phyloP scores from a whole-genome alignment of 805 yeast species.

The Wickerhamiella shivajii region DNA sequence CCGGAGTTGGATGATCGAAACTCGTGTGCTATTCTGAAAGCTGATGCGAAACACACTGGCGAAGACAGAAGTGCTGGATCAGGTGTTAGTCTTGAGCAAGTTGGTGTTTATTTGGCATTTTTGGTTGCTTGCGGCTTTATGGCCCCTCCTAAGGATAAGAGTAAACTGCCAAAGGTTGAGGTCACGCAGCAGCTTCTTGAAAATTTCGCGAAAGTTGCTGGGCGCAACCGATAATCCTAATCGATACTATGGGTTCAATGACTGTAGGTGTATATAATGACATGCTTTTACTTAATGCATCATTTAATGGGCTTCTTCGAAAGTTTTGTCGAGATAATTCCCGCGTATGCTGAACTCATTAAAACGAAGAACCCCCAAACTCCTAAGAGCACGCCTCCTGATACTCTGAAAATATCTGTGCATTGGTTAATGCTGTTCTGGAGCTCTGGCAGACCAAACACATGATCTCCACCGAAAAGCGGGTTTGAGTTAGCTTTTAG shows the following conservation, averaged over 20 bases:
- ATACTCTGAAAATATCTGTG: neutral
- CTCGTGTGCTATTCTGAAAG: conserved; percentile 52
- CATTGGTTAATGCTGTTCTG: neutral
- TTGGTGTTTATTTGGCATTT: conserved; percentile 70
- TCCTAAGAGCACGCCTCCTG: neutral
- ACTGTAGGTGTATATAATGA: no score
- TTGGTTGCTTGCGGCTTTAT: conserved; percentile 68
- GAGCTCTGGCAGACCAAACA: conserved; percentile 1
- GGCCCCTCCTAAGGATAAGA: conserved; percentile 39
- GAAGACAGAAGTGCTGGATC: conserved; percentile 52
- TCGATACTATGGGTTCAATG: no score
- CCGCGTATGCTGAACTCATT: no score
- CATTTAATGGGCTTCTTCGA: no score
- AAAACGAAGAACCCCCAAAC: no score
- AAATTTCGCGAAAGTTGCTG: conserved; percentile 27
- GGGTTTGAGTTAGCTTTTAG: neutral
- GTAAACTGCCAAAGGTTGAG: conserved; percentile 26
- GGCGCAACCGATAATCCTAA: conserved; percentile 22
- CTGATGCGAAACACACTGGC: conserved; percentile 50
- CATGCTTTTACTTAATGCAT: no score
- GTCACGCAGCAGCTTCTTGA: conserved; percentile 30
- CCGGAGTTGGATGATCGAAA: conserved; percentile 88
- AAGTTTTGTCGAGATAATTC: no score
- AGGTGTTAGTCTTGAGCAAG: conserved; percentile 53
- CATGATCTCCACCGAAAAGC: neutral